phyloP scores from a whole-genome alignment of 306 rosid genomes.

The Prunus mongolica region DNA sequence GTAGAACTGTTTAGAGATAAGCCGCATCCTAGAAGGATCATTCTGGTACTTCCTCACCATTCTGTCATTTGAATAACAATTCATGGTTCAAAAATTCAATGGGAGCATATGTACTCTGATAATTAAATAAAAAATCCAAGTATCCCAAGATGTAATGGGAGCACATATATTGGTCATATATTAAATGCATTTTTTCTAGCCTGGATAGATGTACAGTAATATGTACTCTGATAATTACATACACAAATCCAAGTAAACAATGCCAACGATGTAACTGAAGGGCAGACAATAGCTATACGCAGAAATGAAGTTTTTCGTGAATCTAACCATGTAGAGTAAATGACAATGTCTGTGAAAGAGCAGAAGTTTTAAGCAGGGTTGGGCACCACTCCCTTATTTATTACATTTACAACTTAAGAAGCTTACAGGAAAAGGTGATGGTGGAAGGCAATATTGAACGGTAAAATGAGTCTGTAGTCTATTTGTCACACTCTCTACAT shows the following conservation, averaged over 20 bases:
- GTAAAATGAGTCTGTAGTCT: too few relatives aligned
- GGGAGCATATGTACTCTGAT: background rate
- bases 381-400: too few relatives aligned
- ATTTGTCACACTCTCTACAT: too few relatives aligned
- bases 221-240: background rate
- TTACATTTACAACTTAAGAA: too few relatives aligned
- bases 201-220: background rate
- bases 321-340: background rate
- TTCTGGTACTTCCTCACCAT: slow-evolving; percentile 45
- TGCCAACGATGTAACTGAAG: background rate
- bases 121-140: background rate
- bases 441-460: too few relatives aligned
- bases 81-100: background rate
- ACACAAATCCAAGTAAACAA: background rate
- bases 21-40: slow-evolving; percentile 45
- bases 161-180: background rate
- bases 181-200: background rate
- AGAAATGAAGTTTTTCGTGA: background rate
- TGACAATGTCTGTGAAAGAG: too few relatives aligned
- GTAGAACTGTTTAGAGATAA: slow-evolving; percentile 64
- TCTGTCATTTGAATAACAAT: slow-evolving; percentile 46
- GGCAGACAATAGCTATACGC: background rate
- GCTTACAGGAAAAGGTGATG: too few relatives aligned
- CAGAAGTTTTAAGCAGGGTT: too few relatives aligned
- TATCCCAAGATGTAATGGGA: background rate